Evolutionary conservation across 129 eudicot genomes (phyloP), one percentile per base, ranked within the genome.

Genomic region (Flaveria bidentis): DNA sequence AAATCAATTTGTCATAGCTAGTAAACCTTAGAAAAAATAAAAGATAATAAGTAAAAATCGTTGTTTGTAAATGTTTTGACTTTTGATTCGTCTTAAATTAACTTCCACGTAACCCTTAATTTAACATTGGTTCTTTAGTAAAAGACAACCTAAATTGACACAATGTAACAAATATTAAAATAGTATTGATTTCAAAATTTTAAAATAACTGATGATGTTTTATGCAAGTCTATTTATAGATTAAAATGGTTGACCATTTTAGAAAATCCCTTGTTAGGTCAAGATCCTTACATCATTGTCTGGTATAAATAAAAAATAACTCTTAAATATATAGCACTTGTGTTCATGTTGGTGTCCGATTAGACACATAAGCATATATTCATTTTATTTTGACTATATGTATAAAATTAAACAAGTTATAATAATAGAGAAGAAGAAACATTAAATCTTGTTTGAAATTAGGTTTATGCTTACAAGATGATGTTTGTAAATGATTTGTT

Each of bases 271-370:
- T 50, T 76, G 67, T 75, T 76, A 60, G 80, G 73, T 84, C 78
- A 56, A 69, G 53, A 36, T 39, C 75, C 72, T 78, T 74, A 46
- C 76, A 57, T 76, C 82, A 79, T 56, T 51, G 73, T 62, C 72
- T 63, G 58, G 49, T 22, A 22, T 76, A 51, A 64, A 66, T 50
- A 71, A 26, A 15, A 56, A 75, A 28, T 41, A 36, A 53, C 30
- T 23, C 44, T 67, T 49, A 44, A 49, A 36, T 76, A 75, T 50
- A 51, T 47, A 14, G 42, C 44, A 39, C 30, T 66, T 39, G 74
- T 67, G 74, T 66, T 67, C 74, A 76, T 76, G 81, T 44, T 67
- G 81, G 81, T 76, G 56, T 52, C 67, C 57, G 81, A 76, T 53
- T 76, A 76, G 81, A 67, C 74, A 76, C 67, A 67, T 67, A 33